Base-by-base conservation (phyloP, 23 red algal genomes). In the Pyropia yezoensis region DNA sequence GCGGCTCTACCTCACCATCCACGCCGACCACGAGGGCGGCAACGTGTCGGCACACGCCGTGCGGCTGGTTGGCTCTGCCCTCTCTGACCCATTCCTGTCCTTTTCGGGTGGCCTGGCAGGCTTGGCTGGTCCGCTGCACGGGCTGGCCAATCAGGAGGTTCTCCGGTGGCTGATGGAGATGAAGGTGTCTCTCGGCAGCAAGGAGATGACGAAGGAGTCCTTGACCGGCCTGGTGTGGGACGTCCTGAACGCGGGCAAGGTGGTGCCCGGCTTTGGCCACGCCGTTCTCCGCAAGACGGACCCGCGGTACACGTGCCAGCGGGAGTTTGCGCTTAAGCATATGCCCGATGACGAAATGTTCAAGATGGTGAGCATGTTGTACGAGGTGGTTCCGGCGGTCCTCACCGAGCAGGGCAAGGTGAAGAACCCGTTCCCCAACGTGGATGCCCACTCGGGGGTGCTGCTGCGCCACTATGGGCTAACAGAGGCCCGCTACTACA, bases 391-490 rank as follows among this genome's bases (percentile, higher is more conserved):
- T 7, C 91, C 91, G 0, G 71, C 70, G 61, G 91, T 96, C 27
- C 62, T 96, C 11, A 67, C 70, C 16, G 91, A 89, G 47, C 91
- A 96, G 45, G 91, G 84, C 50, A 88, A 83, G 71, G 80, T 96
- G 55, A 96, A 89, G 74, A 96, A 96, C 65, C 91, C 91, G 62
- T 96, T 78, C 76, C 91, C 91, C 14, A 96, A 96, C 67, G 91
- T 96, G 25, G 91, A 96, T 63, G 83, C 83, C 30, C 91, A 96
- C 61, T 89, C 84, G 27, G 91, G 91, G n/a, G 80, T 89, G 8
- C 59, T 96, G 54, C 77, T 96, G 16, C 78, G 74, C 49, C 79
- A 89, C 29, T 96, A 89, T 52, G 91, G 91, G 22, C 73, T 96
- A n/a, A 80, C 71, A 18, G 91, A 96, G 50, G 77, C 67, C 50